Evolutionary conservation across 257 asterid genomes (phyloP), one percentile per base, ranked within the genome.

Genomic region (Nicotiana otophora): DNA sequence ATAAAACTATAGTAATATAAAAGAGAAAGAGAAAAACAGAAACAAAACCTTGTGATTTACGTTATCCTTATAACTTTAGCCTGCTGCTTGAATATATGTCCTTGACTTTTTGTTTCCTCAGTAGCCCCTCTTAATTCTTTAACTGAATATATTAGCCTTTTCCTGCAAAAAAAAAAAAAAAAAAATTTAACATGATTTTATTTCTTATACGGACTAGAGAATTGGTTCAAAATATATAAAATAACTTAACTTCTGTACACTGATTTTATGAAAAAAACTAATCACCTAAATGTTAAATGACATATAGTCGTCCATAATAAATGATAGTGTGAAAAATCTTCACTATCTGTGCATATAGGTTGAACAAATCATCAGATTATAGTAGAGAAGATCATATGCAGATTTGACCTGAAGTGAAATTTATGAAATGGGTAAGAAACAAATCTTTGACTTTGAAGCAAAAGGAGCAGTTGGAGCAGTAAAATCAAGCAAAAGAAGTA

Each of bases 41-140:
- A 78, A 30, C 20, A 77, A 81, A 78, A 82, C 90, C 90, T 87
- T 83, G 84, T 84, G 80, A 80, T 53, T 82, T 75, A 83, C 84
- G 85, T 78, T 66, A 81, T 79, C 60, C 70, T 78, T 79, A 53
- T 30, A 46, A n/a, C 77, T 11, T 19, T 48, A 36, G 61, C 28
- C 33, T 17, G 16, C 28, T 51, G 28, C 15, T 46, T 61, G 60
- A 36, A 61, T 39, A 9, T 46, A 5, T 48, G 55, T 12, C 78
- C 83, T 82, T 79, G 58, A 82, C 82, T 83, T 82, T 72, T 77
- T 81, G 64, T 77, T 64, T 23, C 58, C 62, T 70, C 7, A 33
- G 51, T n/a, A 36, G 23, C 48, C 7, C 53, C 20, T 42, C 19
- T 54, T 31, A 7, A 39, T 7, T 23, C 42, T 79, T 57, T 63